Percentiles rank a stretch among this genome's conserved stretches.
These are phyloP conservation scores for Streptanthus diversifolius DNA, from an alignment of 345 rosid species.

Conservation along the genomic window DNA sequence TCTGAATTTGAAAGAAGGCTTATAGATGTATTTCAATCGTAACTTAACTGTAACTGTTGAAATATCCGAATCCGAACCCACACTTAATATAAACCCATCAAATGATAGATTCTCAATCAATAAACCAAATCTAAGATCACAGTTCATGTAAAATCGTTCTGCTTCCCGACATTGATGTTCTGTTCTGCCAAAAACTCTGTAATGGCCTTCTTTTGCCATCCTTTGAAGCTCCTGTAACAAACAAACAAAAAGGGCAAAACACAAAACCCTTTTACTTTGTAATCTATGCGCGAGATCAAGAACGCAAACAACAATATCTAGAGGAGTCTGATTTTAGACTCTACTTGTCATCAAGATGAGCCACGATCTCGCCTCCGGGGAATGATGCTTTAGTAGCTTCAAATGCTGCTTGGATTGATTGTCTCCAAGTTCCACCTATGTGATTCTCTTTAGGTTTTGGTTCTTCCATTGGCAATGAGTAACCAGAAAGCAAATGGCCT, in stretches of 20 bases:
- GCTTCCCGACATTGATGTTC: conserved; percentile 62
- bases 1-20: background rate
- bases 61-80: no score
- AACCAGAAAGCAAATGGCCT: conserved; percentile 81
- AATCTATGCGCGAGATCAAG: background rate
- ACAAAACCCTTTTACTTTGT: background rate
- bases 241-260: background rate
- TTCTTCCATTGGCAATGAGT: conserved; percentile 88
- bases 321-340: conserved; percentile 15
- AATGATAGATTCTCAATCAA: background rate
- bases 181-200: conserved; percentile 54
- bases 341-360: conserved; percentile 95
- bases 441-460: conserved; percentile 38
- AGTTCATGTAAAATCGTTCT: conserved; percentile 46
- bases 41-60: background rate
- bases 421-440: conserved; percentile 78
- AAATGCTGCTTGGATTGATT: conserved; percentile 66
- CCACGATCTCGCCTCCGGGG: conserved; percentile 79
- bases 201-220: conserved; percentile 87
- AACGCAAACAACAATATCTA: background rate
- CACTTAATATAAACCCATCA: background rate
- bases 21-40: background rate
- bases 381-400: conserved; percentile 79
- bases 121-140: background rate
- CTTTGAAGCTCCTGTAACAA: conserved; percentile 73